phyloP scores from a whole-genome alignment of 306 rosid species.

The Canavalia gladiata region DNA sequence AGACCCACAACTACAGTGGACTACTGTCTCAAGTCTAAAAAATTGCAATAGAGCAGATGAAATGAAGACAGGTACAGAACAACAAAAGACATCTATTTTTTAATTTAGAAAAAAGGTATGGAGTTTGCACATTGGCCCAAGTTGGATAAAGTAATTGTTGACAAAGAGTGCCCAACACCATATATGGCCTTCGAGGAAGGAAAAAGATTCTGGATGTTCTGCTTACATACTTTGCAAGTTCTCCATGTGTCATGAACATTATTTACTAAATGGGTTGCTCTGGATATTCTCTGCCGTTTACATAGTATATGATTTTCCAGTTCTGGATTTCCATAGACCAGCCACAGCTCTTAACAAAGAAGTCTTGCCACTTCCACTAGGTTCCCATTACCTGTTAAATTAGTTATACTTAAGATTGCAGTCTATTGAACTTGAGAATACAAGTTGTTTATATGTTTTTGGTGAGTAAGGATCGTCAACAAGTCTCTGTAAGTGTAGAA shows the following conservation, averaged over 20 bases:
- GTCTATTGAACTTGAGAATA: background rate
- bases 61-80: background rate
- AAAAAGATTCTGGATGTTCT: constrained; percentile 75
- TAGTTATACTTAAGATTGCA: constrained; percentile 31
- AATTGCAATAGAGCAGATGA: constrained; percentile 22
- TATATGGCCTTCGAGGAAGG: constrained; percentile 97
- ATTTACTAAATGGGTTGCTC: constrained; percentile 46
- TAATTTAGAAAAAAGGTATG: background rate
- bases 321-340: constrained; percentile 92
- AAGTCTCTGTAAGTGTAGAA: constrained; percentile 74
- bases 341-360: constrained; percentile 92
- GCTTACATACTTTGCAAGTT: constrained; percentile 53
- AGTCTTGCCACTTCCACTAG: constrained; percentile 97
- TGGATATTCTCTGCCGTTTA: constrained; percentile 56
- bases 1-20: background rate
- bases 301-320: constrained; percentile 78
- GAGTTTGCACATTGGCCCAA: constrained; percentile 63
- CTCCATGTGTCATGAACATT: constrained; percentile 45
- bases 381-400: constrained; percentile 80
- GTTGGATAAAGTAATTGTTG: constrained; percentile 94
- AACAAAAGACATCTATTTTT: background rate
- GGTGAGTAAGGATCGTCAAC: constrained; percentile 46
- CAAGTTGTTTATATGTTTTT: background rate
- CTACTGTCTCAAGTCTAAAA: constrained; percentile 9
- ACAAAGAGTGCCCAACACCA: constrained; percentile 96